phyloP scores from a whole-genome alignment of 2,329 filamentous ascomycete species.

The Penicillium sp. region DNA sequence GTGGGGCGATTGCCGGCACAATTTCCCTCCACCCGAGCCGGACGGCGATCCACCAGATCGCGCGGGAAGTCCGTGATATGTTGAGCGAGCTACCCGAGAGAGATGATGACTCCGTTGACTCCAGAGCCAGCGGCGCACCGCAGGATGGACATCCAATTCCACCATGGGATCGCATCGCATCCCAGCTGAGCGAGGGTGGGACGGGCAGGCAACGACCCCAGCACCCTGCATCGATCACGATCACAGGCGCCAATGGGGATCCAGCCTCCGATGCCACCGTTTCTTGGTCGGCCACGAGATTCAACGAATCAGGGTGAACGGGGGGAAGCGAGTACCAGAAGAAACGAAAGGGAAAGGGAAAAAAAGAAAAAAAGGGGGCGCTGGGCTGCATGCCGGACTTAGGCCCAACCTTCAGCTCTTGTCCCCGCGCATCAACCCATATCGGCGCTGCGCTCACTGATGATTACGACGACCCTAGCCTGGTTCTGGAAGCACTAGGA shows the following conservation, averaged over 20 bases:
- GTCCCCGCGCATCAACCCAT: constrained; percentile 1
- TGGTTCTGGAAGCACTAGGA: constrained; percentile 20
- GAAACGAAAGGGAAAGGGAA: constrained; percentile 4
- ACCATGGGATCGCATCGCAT: background rate
- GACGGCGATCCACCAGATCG: too few species aligned
- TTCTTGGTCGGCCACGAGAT: too few species aligned
- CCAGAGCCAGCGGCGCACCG: too few species aligned
- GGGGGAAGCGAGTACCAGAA: background rate
- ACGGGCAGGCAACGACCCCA: constrained; percentile 18
- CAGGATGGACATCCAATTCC: background rate
- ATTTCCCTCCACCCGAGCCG: too few species aligned
- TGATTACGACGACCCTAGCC: constrained; percentile 19
- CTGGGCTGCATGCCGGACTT: constrained; percentile 15
- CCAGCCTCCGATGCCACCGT: constrained; percentile 14
- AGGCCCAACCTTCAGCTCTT: constrained; percentile 23
- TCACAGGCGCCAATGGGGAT: constrained; percentile 2
- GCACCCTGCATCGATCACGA: constrained; percentile 29
- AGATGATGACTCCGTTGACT: too few species aligned
- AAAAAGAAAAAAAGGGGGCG: constrained; percentile 2
- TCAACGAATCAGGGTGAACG: too few species aligned
- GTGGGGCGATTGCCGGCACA: constrained; percentile 3
- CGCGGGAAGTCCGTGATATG: too few species aligned
- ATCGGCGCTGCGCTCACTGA: background rate
- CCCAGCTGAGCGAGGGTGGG: constrained; percentile 10
- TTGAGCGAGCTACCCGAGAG: too few species aligned